Percentiles rank a stretch among this genome's conserved stretches.
phyloP scores from a whole-genome alignment of 75 land plant species.

The Azolla pinnata region DNA sequence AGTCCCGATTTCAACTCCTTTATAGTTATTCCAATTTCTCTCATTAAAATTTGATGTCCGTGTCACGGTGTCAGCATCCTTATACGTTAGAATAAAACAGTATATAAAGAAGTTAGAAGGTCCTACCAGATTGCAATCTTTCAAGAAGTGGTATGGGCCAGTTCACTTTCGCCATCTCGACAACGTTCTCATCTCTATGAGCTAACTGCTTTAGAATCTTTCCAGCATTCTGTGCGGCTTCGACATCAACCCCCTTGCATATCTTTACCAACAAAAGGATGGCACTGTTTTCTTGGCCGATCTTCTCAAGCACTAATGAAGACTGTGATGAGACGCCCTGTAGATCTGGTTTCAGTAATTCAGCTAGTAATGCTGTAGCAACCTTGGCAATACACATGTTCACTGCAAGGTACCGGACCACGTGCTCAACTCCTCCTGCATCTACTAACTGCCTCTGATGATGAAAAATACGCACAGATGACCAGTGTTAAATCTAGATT shows the following conservation, averaged over 20 bases:
- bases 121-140: conserved; percentile 31
- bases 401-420: conserved; percentile 32
- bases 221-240: conserved; percentile 36
- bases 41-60: no score
- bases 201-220: conserved; percentile 23
- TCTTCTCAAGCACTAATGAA: conserved; percentile 13
- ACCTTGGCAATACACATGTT: conserved; percentile 25
- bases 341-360: conserved; percentile 29
- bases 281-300: conserved; percentile 25
- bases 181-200: conserved; percentile 36
- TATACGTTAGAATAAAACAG: no score
- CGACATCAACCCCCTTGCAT: conserved; percentile 19
- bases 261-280: conserved; percentile 37
- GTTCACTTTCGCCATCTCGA: conserved; percentile 31
- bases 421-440: conserved; percentile 34
- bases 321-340: conserved; percentile 5
- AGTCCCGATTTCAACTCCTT: no score
- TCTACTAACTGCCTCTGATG: conserved; percentile 24
- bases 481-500: not conserved
- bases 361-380: conserved; percentile 35
- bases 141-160: conserved; percentile 43
- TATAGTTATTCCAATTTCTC: no score
- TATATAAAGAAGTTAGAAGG: no score
- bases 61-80: no score
- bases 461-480: not conserved